Evolutionary conservation across 345 rosid genomes (phyloP).

Genomic region (Acer saccharum): DNA sequence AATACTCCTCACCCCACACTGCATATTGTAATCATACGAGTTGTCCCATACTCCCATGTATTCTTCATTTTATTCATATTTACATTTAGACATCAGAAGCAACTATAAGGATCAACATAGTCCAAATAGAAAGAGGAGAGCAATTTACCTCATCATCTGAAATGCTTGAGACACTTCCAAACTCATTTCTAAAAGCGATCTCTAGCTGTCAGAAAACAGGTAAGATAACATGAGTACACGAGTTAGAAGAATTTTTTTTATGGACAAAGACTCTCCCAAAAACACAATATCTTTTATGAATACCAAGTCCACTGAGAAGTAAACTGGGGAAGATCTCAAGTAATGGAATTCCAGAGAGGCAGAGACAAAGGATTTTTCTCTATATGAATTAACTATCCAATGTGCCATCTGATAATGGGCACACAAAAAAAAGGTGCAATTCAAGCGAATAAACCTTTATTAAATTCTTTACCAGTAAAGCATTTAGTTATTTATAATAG

Average conservation of each 20-base stretch:
- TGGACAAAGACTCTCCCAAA: background rate
- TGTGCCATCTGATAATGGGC: background rate
- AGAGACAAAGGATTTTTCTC: background rate
- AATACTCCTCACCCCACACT: slow-evolving; percentile 3
- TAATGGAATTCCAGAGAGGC: background rate
- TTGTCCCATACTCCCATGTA: no score
- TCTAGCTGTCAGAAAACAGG: slow-evolving; percentile 64
- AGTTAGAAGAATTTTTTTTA: background rate
- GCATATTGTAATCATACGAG: background rate
- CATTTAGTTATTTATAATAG: background rate
- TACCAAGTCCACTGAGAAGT: background rate
- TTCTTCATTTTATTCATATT: background rate
- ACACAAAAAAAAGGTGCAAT: background rate
- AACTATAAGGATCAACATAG: background rate
- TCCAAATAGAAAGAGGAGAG: slow-evolving; percentile 8
- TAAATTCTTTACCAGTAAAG: background rate
- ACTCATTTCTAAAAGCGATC: slow-evolving; percentile 61
- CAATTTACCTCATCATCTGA: slow-evolving; percentile 62
- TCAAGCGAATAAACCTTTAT: background rate
- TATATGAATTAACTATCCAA: background rate
- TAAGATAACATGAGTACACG: slow-evolving; percentile 8
- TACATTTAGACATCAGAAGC: background rate
- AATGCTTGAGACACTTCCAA: slow-evolving; percentile 49
- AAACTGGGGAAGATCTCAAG: background rate
- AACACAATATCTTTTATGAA: background rate